A percentile compares a stretch with the other conserved stretches of the same genome.
phyloP scores from a whole-genome alignment of 306 rosid species.

The Acacia confusa region DNA sequence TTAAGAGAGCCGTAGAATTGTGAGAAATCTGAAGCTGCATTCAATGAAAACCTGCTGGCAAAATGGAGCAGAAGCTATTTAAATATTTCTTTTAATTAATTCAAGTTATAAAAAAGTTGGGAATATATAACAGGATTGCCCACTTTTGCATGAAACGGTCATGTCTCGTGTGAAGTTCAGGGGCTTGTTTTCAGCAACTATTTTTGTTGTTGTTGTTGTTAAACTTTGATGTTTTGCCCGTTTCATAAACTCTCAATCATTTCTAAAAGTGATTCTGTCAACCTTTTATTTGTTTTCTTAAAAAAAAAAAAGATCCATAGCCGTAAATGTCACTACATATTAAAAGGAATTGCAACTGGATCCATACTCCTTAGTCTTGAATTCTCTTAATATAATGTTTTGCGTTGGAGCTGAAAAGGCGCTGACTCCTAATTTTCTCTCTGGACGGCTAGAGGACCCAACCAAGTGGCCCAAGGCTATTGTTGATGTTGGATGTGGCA shows the following conservation, averaged over 20 bases:
- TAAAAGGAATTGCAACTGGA: background rate
- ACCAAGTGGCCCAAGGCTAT: slow-evolving; percentile 43
- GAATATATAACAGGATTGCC: background rate
- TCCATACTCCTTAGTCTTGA: background rate
- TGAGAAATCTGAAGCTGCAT: background rate
- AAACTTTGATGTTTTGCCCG: background rate
- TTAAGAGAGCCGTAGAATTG: too few species aligned
- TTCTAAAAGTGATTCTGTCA: background rate
- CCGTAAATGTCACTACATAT: background rate
- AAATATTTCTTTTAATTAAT: background rate
- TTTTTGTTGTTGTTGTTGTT: background rate
- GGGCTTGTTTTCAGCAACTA: background rate
- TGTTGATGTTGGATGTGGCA: slow-evolving; percentile 96
- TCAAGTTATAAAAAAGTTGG: background rate
- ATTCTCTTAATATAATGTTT: background rate
- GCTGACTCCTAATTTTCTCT: background rate
- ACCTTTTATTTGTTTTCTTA: background rate
- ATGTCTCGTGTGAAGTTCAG: background rate
- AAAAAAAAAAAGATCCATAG: background rate
- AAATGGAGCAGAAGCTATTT: background rate
- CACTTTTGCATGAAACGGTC: background rate
- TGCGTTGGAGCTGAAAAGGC: background rate
- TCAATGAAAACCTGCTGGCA: background rate
- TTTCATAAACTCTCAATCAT: background rate
- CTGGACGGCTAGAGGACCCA: slow-evolving; percentile 23